phyloP scores from a whole-genome alignment of 148 eudicot species.

The Rhododendron kiyosumense region DNA sequence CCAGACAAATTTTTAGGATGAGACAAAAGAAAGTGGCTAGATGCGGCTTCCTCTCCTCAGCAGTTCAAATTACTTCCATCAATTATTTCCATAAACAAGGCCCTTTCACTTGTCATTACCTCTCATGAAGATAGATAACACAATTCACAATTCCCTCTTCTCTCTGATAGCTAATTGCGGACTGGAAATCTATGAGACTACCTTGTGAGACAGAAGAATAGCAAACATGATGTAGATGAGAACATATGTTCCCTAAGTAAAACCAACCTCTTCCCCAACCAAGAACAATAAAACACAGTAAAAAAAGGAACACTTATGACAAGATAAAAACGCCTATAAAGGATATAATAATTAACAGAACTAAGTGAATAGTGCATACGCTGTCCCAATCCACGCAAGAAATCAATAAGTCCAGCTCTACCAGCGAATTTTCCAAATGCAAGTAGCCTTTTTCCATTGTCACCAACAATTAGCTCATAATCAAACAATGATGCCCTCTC shows the following conservation, averaged over 20 bases:
- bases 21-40: not conserved
- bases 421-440: conserved; percentile 97
- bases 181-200: not conserved
- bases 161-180: not conserved
- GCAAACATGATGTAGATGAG: not conserved
- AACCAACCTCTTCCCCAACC: not conserved
- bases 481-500: conserved; percentile 85
- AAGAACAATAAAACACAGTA: not conserved
- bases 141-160: not conserved
- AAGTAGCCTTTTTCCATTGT: conserved; percentile 74
- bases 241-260: not conserved
- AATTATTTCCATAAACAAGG: not conserved
- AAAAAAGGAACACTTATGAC: not conserved
- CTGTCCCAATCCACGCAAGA: conserved; percentile 77
- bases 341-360: not conserved
- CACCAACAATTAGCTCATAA: conserved; percentile 94
- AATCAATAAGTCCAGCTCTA: conserved; percentile 93
- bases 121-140: not conserved
- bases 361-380: conserved; percentile 43
- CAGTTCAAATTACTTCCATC: not conserved
- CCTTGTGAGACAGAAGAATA: not conserved
- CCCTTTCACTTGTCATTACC: not conserved
- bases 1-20: not conserved
- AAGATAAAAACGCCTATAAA: not conserved
- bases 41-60: not conserved